Percentiles rank a stretch among this genome's conserved stretches.
phyloP scores from a whole-genome alignment of 108 stramenopile genomes.

The Pseudonitzschia delicatissima region DNA sequence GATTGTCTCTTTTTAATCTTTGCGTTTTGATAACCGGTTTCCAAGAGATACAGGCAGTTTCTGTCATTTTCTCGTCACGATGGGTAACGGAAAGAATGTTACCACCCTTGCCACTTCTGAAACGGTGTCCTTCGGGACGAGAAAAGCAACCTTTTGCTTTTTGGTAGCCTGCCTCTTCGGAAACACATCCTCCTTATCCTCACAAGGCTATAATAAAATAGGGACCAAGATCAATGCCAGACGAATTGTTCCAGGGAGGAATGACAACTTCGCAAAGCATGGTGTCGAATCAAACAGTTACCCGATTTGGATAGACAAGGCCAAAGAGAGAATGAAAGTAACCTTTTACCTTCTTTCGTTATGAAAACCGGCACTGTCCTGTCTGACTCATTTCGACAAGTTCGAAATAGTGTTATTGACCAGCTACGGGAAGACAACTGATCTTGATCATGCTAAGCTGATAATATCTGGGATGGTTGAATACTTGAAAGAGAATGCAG shows the following conservation, averaged over 20 bases:
- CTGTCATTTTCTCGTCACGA: no score
- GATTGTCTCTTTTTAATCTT: no score
- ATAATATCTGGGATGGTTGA: conserved; percentile 22
- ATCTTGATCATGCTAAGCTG: conserved; percentile 20
- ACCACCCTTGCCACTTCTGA: not conserved
- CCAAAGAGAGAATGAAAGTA: not conserved
- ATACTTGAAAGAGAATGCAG: conserved; percentile 11
- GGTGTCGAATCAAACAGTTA: no score
- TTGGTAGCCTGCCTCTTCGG: conserved; percentile 12
- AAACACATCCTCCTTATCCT: conserved; percentile 1
- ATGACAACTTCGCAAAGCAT: no score
- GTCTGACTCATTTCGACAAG: not conserved
- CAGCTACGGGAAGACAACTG: conserved; percentile 4
- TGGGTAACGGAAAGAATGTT: not conserved
- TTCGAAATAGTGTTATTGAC: conserved; percentile 11
- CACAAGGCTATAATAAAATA: conserved; percentile 1
- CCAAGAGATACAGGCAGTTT: no score
- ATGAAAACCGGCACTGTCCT: not conserved
- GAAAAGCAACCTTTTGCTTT: conserved; percentile 5
- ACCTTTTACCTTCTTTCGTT: no score
- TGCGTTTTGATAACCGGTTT: no score
- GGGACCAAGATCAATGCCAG: not conserved
- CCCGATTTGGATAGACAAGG: not conserved
- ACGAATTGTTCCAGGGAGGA: not conserved
- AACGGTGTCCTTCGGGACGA: conserved; percentile 1